Evolutionary conservation across 2,329 filamentous ascomycete species (phyloP).

Genomic region (Capronia coronata): DNA sequence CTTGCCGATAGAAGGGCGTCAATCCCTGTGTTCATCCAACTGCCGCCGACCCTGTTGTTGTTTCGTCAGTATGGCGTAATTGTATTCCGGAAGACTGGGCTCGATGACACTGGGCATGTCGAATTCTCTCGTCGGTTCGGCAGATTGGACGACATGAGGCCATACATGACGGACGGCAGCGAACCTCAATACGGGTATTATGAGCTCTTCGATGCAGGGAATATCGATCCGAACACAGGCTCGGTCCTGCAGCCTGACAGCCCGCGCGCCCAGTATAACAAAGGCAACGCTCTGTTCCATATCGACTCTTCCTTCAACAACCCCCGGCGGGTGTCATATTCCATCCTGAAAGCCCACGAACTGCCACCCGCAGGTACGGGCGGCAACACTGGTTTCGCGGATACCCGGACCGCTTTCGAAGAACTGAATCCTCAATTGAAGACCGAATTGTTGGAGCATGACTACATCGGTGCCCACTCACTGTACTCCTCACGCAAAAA

Average conservation of each 20-base stretch:
- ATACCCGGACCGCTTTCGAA: slow-evolving; percentile 48
- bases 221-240: slow-evolving; percentile 46
- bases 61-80: slow-evolving; percentile 21
- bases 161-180: slow-evolving; percentile 43
- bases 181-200: slow-evolving; percentile 43
- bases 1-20: not conserved
- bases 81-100: slow-evolving; percentile 20
- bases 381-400: slow-evolving; percentile 51
- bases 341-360: slow-evolving; percentile 45
- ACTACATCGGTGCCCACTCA: slow-evolving; percentile 46
- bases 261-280: slow-evolving; percentile 18
- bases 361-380: slow-evolving; percentile 45
- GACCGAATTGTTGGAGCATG: slow-evolving; percentile 34
- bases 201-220: slow-evolving; percentile 54
- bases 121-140: slow-evolving; percentile 23
- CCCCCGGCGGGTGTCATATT: slow-evolving; percentile 48
- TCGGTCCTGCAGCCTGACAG: slow-evolving; percentile 37
- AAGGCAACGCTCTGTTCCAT: slow-evolving; percentile 50
- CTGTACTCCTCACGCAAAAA: slow-evolving; percentile 50
- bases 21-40: not conserved
- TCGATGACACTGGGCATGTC: slow-evolving; percentile 19
- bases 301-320: slow-evolving; percentile 52
- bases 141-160: slow-evolving; percentile 40
- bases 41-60: not conserved
- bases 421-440: slow-evolving; percentile 38